Evolutionary conservation across 164 flowering plant genomes (phyloP), one percentile per base, ranked within the genome.

Genomic region (Sedum album): DNA sequence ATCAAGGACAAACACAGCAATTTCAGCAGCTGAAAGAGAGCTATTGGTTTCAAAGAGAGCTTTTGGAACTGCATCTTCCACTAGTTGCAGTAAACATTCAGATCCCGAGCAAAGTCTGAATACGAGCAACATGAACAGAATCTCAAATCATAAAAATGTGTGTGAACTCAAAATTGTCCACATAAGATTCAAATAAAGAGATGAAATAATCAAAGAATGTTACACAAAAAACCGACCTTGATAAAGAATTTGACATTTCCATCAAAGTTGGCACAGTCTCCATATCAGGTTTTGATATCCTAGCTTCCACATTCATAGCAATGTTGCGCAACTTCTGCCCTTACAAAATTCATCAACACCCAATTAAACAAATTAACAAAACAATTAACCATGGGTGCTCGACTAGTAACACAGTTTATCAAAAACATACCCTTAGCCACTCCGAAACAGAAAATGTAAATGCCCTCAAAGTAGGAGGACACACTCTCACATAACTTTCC

Each of bases 61-160:
- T 65, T 68, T 65, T 15, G 97, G 97, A 77, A 88, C 77, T 63
- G 92, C 90, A 78, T 80, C 91, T 31, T 74, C 63, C 71, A 91
- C 97, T 71, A 88, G 68, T 80, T 85, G 93, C 74, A 85, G 74
- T 66, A 94, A 74, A 77, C 68, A 80, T 72, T 94, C 95, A 65
- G 97, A 93, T 70, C 91, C 95, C 76, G 96, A 83, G 76, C 93
- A 89, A 65, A 94, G 84, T 80, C 97, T 93, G 75, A 66, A 9
- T 62, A 75, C 66, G 70, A 33, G 68, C 25, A 65, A 28, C 17
- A 35, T 64, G 66, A 64, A 9, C 26, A 26, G 61, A 18, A 55
- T 25, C 31, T 25, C 18, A 13, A 2, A 63, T 14, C 36, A 33
- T 35, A 41, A 5, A 41, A 9, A 2, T 2, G 25, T 64, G 44